These are phyloP conservation scores for Quercus wislizeni DNA, from an alignment of 306 rosid species.

Conservation along the genomic window DNA sequence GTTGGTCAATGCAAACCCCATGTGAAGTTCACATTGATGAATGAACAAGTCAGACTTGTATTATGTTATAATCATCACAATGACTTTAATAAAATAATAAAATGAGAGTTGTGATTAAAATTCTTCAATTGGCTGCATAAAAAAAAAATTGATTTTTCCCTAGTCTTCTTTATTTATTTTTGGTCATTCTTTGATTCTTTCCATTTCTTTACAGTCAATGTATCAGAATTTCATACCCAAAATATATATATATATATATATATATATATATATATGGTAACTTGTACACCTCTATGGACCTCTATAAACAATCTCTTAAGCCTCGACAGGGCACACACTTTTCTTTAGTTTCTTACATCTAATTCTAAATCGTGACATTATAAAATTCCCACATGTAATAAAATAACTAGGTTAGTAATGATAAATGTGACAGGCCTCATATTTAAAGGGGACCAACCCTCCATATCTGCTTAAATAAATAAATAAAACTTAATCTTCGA, in stretches of 20 bases:
- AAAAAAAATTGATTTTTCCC: background rate
- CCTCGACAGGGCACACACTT: background rate
- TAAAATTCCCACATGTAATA: background rate
- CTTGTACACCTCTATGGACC: background rate
- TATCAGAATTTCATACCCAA: background rate
- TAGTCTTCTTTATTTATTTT: background rate
- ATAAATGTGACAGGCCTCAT: background rate
- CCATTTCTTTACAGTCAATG: background rate
- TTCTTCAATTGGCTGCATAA: background rate
- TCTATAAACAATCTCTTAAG: background rate
- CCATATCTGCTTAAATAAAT: background rate
- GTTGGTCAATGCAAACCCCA: background rate
- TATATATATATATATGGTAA: too few relatives aligned
- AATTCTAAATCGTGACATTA: background rate
- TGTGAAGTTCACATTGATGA: background rate
- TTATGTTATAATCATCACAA: too few relatives aligned
- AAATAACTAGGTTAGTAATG: background rate
- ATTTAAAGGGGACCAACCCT: background rate
- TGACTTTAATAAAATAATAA: background rate
- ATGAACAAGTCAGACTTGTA: background rate
- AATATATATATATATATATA: too few relatives aligned
- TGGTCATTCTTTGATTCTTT: background rate
- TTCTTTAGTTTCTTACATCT: background rate
- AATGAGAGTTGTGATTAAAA: background rate
- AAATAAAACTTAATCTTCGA: background rate